A percentile compares a stretch with the other conserved stretches of the same genome.
These are phyloP conservation scores for Hymenoscyphus infarciens DNA, from an alignment of 2,329 filamentous ascomycete genomes.

Conservation along the genomic window DNA sequence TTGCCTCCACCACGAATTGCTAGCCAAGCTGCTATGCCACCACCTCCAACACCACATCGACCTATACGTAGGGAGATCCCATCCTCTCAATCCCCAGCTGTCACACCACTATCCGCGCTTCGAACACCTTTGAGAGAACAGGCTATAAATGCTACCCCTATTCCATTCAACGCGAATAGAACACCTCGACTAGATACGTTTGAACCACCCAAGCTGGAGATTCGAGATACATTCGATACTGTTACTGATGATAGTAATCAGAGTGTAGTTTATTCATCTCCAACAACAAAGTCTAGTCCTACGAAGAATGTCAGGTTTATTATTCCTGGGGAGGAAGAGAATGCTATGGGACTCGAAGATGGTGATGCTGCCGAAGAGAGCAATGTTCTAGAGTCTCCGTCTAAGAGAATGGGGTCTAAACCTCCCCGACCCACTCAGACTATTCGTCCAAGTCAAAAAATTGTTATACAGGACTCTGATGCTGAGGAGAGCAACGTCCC, in stretches of 20 bases:
- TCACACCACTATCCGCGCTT: slow-evolving; percentile 29
- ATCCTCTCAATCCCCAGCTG: slow-evolving; percentile 34
- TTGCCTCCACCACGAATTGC: not conserved
- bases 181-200: slow-evolving; percentile 16
- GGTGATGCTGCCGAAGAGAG: not conserved
- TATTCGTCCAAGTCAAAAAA: not conserved
- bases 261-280: slow-evolving; percentile 17
- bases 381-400: not conserved
- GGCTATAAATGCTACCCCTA: slow-evolving; percentile 26
- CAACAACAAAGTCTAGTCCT: slow-evolving; percentile 27
- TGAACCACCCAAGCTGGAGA: slow-evolving; percentile 25
- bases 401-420: not conserved
- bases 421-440: not conserved
- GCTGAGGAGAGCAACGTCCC: not conserved
- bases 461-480: slow-evolving; percentile 7
- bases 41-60: slow-evolving; percentile 30
- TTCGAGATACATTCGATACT: slow-evolving; percentile 30
- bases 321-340: slow-evolving; percentile 18
- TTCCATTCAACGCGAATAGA: slow-evolving; percentile 22
- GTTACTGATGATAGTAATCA: slow-evolving; percentile 22
- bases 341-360: not conserved
- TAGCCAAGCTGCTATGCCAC: slow-evolving; percentile 21
- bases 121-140: slow-evolving; percentile 25
- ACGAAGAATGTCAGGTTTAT: slow-evolving; percentile 32
- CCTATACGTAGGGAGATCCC: slow-evolving; percentile 29